Conservation (phyloP, 441 rosid genomes). For the Euphorbia celastroides region DNA sequence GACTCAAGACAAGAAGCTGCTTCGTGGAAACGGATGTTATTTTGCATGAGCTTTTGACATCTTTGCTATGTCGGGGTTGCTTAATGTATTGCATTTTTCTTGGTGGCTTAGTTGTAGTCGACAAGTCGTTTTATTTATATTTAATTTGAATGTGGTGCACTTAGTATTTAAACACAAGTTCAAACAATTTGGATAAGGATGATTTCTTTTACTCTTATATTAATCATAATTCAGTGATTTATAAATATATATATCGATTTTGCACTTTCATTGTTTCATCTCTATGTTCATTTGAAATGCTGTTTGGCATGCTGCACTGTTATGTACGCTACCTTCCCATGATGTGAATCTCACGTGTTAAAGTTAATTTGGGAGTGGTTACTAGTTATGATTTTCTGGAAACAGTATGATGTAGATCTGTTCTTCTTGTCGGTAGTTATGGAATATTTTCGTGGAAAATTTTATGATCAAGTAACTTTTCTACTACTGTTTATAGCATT, state of each 20-base stretch:
- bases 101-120: constrained; percentile 10
- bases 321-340: background rate
- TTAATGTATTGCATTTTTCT: constrained; percentile 54
- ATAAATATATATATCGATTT: background rate
- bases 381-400: background rate
- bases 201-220: background rate
- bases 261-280: background rate
- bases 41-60: constrained; percentile 50
- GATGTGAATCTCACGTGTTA: background rate
- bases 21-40: constrained; percentile 44
- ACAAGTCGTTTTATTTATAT: background rate
- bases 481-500: background rate
- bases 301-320: background rate
- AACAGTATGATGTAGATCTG: background rate
- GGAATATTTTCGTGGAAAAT: no score
- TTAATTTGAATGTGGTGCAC: background rate
- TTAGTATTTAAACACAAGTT: background rate
- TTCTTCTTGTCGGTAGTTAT: no score
- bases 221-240: background rate
- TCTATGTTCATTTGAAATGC: background rate
- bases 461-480: no score
- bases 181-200: background rate
- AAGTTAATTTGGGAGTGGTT: background rate
- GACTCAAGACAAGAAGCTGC: constrained; percentile 30
- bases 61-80: constrained; percentile 82